Percentiles rank a stretch among this genome's conserved stretches.
Evolutionary conservation across 306 rosid species (phyloP).

Genomic region (Benincasa hispida): DNA sequence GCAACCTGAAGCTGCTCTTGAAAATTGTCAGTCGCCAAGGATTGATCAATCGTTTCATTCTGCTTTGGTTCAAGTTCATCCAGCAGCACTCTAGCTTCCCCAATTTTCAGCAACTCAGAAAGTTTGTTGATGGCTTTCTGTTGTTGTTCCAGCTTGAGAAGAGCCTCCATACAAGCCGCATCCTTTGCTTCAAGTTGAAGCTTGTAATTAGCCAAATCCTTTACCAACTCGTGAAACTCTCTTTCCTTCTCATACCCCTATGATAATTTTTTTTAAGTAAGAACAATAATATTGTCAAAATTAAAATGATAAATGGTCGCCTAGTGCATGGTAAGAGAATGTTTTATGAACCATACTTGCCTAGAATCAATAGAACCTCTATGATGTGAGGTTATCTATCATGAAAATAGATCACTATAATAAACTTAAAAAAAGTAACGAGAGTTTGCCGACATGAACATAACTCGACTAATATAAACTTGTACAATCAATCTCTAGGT

Average conservation of each 20-base stretch:
- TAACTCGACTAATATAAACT: too few species aligned
- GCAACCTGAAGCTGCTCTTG: constrained; percentile 33
- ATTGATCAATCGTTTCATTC: constrained; percentile 33
- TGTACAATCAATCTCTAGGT: too few species aligned
- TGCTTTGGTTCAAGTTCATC: constrained; percentile 31
- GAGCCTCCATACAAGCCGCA: constrained; percentile 48
- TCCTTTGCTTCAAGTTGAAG: constrained; percentile 68
- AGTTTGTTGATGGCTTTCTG: constrained; percentile 37
- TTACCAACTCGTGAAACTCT: constrained; percentile 40
- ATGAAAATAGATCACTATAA: too few species aligned
- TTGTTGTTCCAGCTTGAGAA: constrained; percentile 44
- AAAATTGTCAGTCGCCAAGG: constrained; percentile 16
- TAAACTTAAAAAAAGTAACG: too few species aligned
- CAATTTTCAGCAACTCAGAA: constrained; percentile 33
- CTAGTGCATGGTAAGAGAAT: neutral
- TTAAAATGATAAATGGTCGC: neutral
- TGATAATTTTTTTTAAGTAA: neutral
- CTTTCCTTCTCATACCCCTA: constrained; percentile 33
- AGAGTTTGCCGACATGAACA: too few species aligned
- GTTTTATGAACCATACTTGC: neutral
- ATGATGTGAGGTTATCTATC: neutral
- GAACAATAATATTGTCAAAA: too few species aligned
- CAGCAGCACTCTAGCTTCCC: constrained; percentile 19
- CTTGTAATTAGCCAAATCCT: constrained; percentile 55
- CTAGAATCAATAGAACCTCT: neutral